phyloP scores from a whole-genome alignment of 345 rosid genomes.

The Durio zibethinus region DNA sequence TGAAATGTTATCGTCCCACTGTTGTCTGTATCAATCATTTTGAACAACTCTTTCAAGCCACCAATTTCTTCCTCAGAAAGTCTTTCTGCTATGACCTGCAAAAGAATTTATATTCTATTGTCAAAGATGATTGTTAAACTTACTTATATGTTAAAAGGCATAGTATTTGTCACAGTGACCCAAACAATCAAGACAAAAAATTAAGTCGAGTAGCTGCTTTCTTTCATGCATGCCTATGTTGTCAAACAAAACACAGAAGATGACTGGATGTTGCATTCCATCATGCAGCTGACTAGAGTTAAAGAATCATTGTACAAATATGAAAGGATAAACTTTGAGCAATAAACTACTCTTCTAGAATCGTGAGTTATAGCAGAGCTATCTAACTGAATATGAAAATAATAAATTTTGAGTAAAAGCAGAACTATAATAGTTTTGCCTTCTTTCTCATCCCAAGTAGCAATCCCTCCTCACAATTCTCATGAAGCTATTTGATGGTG shows the following conservation, averaged over 20 bases:
- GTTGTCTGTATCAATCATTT: constrained; percentile 87
- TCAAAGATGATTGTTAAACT: constrained; percentile 12
- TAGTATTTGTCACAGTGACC: neutral
- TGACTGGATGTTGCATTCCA: neutral
- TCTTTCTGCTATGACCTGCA: constrained; percentile 94
- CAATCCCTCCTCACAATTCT: neutral
- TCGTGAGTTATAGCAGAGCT: too few relatives aligned
- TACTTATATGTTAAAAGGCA: neutral
- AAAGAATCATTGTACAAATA: neutral
- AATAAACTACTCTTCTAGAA: neutral
- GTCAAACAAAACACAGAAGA: neutral
- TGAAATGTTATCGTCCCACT: constrained; percentile 93
- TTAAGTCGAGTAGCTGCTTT: neutral
- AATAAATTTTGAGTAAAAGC: too few relatives aligned
- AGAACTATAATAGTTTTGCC: neutral
- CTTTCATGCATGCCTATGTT: neutral
- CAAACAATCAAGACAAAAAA: neutral
- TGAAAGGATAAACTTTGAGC: neutral
- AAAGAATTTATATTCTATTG: neutral
- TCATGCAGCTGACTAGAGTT: neutral
- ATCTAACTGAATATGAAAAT: too few relatives aligned
- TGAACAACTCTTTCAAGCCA: constrained; percentile 89
- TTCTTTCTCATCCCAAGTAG: neutral
- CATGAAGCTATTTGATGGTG: neutral
- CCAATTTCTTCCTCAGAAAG: constrained; percentile 98